These are phyloP conservation scores for Fomitopsis serialis DNA, from an alignment of 768 basidiomycete species.

Conservation along the genomic window DNA sequence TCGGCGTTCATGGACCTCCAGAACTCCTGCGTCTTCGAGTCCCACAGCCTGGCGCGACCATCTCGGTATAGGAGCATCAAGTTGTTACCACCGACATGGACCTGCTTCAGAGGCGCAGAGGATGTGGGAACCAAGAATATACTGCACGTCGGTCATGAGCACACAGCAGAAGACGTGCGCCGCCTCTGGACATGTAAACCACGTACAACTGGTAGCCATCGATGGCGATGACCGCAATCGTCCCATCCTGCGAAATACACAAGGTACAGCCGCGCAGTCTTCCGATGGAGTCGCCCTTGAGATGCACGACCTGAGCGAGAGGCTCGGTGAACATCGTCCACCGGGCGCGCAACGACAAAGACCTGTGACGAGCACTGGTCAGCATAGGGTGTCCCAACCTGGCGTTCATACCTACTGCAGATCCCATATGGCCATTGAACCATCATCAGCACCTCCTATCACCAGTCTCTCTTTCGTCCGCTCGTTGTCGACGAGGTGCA, in stretches of 20 bases:
- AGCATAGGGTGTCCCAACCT: neutral
- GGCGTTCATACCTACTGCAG: constrained; percentile 40
- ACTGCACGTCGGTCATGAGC: constrained; percentile 32
- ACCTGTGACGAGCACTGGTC: neutral
- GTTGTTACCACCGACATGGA: constrained; percentile 66
- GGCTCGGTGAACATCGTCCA: constrained; percentile 74
- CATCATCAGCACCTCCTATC: constrained; percentile 74
- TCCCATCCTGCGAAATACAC: constrained; percentile 74
- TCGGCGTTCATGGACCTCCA: constrained; percentile 74
- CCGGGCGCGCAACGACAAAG: constrained; percentile 56
- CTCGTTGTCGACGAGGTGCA: constrained; percentile 54
- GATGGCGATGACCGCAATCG: constrained; percentile 72
- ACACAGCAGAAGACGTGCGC: no score
- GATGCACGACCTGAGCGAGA: constrained; percentile 51
- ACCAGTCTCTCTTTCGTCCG: constrained; percentile 58
- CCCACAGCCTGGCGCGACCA: constrained; percentile 82
- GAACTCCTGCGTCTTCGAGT: constrained; percentile 76
- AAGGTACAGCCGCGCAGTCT: constrained; percentile 63
- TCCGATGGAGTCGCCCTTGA: constrained; percentile 46
- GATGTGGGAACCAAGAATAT: constrained; percentile 81
- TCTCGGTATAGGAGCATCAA: constrained; percentile 73
- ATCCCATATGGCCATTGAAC: constrained; percentile 72
- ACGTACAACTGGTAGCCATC: constrained; percentile 77
- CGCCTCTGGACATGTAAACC: no score
- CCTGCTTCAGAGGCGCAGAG: constrained; percentile 51